phyloP scores from a whole-genome alignment of 2,329 filamentous ascomycete species.

The Aspergillus carbonarius region DNA sequence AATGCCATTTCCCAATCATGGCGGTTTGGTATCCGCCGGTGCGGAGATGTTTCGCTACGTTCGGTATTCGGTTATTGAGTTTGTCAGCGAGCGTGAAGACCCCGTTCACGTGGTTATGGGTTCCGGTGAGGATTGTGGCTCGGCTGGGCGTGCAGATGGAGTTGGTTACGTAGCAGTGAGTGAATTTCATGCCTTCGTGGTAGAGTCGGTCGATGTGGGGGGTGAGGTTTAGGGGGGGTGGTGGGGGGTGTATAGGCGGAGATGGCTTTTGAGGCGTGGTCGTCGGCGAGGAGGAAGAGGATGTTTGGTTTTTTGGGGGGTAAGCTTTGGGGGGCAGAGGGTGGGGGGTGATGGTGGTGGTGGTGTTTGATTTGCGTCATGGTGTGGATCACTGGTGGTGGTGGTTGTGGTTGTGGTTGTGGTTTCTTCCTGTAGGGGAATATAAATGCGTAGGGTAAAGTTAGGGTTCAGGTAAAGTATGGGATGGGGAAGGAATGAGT shows the following conservation, averaged over 20 bases:
- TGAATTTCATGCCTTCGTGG: neutral
- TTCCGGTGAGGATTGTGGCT: neutral
- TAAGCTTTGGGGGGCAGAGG: too few species aligned
- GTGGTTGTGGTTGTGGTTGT: too few species aligned
- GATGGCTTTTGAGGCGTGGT: slow-evolving; percentile 4
- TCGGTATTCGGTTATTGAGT: slow-evolving; percentile 53
- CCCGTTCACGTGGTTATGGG: slow-evolving; percentile 1
- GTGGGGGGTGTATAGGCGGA: neutral
- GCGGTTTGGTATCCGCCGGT: slow-evolving; percentile 51
- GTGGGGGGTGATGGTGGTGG: neutral
- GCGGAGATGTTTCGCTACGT: slow-evolving; percentile 53
- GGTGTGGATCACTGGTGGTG: too few species aligned
- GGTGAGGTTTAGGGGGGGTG: neutral
- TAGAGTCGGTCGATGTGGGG: neutral
- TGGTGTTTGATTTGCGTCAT: neutral
- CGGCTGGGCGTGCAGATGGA: neutral
- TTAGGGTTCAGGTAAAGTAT: neutral
- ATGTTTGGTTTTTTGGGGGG: neutral
- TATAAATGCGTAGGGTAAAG: neutral
- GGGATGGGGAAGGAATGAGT: neutral
- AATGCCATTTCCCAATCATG: slow-evolving; percentile 57
- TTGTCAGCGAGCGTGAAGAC: slow-evolving; percentile 21
- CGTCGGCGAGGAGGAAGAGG: slow-evolving; percentile 1
- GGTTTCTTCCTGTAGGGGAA: too few species aligned
- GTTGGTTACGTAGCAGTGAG: slow-evolving; percentile 4